Conservation (phyloP, 73 alveolate species). For the Paramecium pentaurelia region DNA sequence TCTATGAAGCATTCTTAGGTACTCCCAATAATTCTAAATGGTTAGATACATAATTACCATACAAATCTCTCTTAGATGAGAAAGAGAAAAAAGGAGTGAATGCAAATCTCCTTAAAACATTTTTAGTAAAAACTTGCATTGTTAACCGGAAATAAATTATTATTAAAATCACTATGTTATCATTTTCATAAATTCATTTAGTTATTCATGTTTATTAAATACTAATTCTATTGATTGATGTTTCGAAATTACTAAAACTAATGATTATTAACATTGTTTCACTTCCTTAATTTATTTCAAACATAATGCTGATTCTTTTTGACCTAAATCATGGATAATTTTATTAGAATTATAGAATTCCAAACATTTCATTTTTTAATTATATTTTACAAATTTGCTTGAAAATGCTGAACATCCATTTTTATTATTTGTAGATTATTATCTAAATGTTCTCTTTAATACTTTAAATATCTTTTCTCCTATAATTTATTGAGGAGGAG, state of each 20-base stretch:
- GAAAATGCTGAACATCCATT: not conserved
- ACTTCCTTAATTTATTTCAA: not conserved
- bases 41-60: not conserved
- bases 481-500: not conserved
- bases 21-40: constrained; percentile 73
- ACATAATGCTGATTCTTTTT: not conserved
- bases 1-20: constrained; percentile 72
- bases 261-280: not conserved
- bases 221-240: not conserved
- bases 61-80: constrained; percentile 12
- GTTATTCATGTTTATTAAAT: not conserved
- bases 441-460: not conserved
- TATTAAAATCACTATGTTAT: not conserved
- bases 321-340: not conserved
- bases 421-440: not conserved
- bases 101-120: not conserved
- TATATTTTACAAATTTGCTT: not conserved
- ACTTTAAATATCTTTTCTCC: not conserved
- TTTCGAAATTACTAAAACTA: not conserved
- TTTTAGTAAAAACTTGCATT: not conserved
- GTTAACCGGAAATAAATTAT: constrained; percentile 14
- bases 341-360: not conserved
- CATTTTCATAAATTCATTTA: not conserved
- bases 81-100: not conserved
- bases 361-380: not conserved